A percentile compares a stretch with the other conserved stretches of the same genome.
phyloP scores from a whole-genome alignment of 441 rosid genomes.

The Populus hybrid region DNA sequence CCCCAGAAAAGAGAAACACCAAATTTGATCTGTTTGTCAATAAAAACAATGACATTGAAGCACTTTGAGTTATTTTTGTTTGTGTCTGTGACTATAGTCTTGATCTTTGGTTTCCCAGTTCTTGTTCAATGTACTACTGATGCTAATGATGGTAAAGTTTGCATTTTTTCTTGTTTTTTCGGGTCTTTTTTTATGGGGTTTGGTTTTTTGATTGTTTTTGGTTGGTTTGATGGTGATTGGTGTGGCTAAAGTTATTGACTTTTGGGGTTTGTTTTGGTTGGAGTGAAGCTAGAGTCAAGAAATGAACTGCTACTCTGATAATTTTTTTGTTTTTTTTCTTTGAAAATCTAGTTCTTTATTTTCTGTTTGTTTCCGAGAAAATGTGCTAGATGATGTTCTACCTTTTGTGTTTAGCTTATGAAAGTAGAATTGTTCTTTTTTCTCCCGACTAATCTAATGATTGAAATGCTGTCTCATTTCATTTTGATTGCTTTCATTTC shows the following conservation, averaged over 20 bases:
- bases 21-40: neutral
- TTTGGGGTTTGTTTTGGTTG: slow-evolving; percentile 5
- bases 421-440: neutral
- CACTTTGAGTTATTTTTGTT: slow-evolving; percentile 9
- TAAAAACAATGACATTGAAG: neutral
- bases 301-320: slow-evolving; percentile 21
- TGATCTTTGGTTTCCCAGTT: slow-evolving; percentile 33
- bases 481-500: neutral
- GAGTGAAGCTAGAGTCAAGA: slow-evolving; percentile 16
- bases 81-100: slow-evolving; percentile 22
- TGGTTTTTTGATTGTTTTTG: slow-evolving; percentile 25
- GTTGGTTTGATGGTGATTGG: slow-evolving; percentile 23
- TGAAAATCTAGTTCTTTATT: slow-evolving; percentile 19
- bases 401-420: neutral
- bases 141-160: slow-evolving; percentile 65
- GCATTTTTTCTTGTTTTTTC: slow-evolving; percentile 4
- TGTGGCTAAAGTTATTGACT: slow-evolving; percentile 12
- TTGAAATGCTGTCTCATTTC: neutral
- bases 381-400: slow-evolving; percentile 12
- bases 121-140: slow-evolving; percentile 67
- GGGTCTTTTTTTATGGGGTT: slow-evolving; percentile 28
- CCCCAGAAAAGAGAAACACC: neutral
- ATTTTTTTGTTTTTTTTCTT: neutral
- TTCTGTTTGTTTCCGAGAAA: slow-evolving; percentile 28
- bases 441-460: neutral